These are phyloP conservation scores for Arthromyces matolae DNA, from an alignment of 768 basidiomycete genomes.

Conservation along the genomic window DNA sequence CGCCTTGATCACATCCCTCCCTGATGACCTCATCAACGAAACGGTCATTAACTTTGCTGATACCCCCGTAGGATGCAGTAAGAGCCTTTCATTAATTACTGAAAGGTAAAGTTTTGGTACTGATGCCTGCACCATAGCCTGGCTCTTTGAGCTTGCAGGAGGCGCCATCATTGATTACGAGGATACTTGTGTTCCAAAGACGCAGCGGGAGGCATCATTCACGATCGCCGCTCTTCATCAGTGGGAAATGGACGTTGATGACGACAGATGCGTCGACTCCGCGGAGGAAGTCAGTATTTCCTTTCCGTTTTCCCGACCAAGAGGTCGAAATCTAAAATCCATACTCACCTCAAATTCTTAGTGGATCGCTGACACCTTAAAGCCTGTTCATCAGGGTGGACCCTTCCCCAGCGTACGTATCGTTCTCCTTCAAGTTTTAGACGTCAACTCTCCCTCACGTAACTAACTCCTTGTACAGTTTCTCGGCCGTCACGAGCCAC, in stretches of 20 bases:
- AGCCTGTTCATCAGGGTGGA: constrained; percentile 71
- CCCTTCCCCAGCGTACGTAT: constrained; percentile 71
- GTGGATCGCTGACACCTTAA: constrained; percentile 79
- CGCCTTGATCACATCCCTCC: constrained; percentile 74
- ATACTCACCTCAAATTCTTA: no score
- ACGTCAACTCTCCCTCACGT: constrained; percentile 9
- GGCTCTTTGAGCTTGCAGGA: constrained; percentile 89
- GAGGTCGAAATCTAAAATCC: no score
- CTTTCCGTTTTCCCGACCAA: constrained; percentile 2
- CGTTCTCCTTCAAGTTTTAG: neutral
- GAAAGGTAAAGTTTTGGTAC: neutral
- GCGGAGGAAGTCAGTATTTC: constrained; percentile 66
- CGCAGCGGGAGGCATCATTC: constrained; percentile 76
- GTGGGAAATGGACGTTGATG: constrained; percentile 83
- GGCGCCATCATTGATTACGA: constrained; percentile 75
- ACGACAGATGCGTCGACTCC: constrained; percentile 74
- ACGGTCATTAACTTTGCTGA: constrained; percentile 79
- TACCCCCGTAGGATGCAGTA: constrained; percentile 90
- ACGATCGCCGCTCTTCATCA: constrained; percentile 90
- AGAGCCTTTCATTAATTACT: constrained; percentile 27
- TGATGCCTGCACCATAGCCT: constrained; percentile 46
- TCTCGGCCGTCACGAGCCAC: constrained; percentile 66
- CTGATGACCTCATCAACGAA: constrained; percentile 81
- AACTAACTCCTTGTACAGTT: constrained; percentile 44
- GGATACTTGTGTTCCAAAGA: constrained; percentile 69